These are phyloP conservation scores for Zygotorulaspora sp. DNA, from an alignment of 805 yeast species.

Conservation along the genomic window DNA sequence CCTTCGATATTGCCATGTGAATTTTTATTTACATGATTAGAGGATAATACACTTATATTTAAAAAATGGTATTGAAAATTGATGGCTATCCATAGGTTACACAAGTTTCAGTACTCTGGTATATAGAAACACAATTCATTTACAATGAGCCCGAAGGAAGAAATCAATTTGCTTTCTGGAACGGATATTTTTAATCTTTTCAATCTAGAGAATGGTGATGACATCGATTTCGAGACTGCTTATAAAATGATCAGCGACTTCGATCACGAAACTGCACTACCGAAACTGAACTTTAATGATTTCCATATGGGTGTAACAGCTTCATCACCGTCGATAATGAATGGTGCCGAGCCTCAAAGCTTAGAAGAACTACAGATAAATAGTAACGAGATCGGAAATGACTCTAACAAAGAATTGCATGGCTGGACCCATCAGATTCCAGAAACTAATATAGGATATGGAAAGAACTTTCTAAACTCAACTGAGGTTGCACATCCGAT, in stretches of 20 bases:
- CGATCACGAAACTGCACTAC: slow-evolving; percentile 14
- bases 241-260: slow-evolving; percentile 29
- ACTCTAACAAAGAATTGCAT: neutral
- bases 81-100: too few species aligned
- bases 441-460: neutral
- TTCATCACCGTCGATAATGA: neutral
- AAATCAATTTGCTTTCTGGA: slow-evolving; percentile 9
- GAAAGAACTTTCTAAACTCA: neutral
- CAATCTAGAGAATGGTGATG: slow-evolving; percentile 30
- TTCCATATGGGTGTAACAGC: slow-evolving; percentile 1
- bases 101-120: too few species aligned
- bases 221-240: slow-evolving; percentile 36
- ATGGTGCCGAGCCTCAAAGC: neutral
- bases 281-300: slow-evolving; percentile 9
- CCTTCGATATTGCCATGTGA: too few species aligned
- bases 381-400: neutral
- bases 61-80: too few species aligned
- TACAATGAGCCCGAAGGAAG: too few species aligned
- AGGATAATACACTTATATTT: too few species aligned
- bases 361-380: neutral
- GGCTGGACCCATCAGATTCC: neutral
- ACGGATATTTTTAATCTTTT: slow-evolving; percentile 20
- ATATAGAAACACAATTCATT: too few species aligned
- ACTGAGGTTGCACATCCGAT: neutral
- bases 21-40: too few species aligned